Conservation (phyloP, 2,329 filamentous ascomycete genomes). For the Trichoderma lentiforme region DNA sequence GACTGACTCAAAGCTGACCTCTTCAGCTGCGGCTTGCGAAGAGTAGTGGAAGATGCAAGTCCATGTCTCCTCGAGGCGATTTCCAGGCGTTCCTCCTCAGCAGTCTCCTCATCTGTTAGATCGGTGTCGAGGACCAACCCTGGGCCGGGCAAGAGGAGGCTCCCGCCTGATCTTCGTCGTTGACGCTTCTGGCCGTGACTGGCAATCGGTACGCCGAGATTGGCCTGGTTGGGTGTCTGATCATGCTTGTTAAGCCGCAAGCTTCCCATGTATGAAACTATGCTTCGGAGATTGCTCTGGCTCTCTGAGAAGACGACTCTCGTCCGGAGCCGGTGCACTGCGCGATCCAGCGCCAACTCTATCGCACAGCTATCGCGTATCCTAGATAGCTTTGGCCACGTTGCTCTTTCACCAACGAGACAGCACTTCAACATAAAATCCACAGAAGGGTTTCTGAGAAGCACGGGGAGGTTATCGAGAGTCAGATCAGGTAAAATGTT, state of each 20-base stretch:
- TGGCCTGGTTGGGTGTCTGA: constrained; percentile 20
- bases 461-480: constrained; percentile 68
- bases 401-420: constrained; percentile 76
- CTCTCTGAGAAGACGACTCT: constrained; percentile 67
- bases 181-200: constrained; percentile 35
- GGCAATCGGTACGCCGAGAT: constrained; percentile 26
- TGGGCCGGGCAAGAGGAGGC: constrained; percentile 39
- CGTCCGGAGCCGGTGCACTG: constrained; percentile 65
- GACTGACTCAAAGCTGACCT: constrained; percentile 40
- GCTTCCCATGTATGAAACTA: constrained; percentile 34
- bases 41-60: constrained; percentile 25
- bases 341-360: constrained; percentile 76
- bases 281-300: constrained; percentile 56
- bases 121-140: constrained; percentile 37
- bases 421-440: constrained; percentile 84
- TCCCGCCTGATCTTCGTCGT: constrained; percentile 51
- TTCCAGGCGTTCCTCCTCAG: constrained; percentile 43
- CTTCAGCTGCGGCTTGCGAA: constrained; percentile 42
- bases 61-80: constrained; percentile 34
- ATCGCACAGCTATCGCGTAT: constrained; percentile 86
- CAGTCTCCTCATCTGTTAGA: constrained; percentile 44
- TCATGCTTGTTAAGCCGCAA: constrained; percentile 25
- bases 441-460: constrained; percentile 78
- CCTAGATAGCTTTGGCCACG: constrained; percentile 84
- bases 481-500: constrained; percentile 83